Conservation (phyloP, 2,329 filamentous ascomycete species). For the Fusarium chaquense region DNA sequence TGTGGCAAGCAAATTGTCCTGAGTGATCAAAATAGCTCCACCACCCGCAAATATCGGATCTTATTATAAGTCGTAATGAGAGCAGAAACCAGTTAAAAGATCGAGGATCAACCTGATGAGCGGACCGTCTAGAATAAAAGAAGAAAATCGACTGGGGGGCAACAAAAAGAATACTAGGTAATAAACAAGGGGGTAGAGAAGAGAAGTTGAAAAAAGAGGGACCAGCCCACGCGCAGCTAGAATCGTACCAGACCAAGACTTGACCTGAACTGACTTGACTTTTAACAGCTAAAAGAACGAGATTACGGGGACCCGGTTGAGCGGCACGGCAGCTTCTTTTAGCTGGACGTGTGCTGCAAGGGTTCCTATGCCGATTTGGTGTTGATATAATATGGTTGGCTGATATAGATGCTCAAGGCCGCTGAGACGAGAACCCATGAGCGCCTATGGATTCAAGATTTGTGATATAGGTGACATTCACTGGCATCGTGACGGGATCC, state of each 20-base stretch:
- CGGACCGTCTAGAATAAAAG: conserved; percentile 33
- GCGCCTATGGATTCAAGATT: conserved; percentile 23
- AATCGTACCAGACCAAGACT: conserved; percentile 47
- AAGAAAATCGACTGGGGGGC: conserved; percentile 10
- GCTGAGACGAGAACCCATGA: conserved; percentile 10
- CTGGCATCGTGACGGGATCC: conserved; percentile 34
- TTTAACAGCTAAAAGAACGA: conserved; percentile 31
- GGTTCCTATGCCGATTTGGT: conserved; percentile 5
- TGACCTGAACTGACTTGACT: conserved; percentile 32
- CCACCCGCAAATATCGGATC: conserved; percentile 15
- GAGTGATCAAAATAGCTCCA: conserved; percentile 15
- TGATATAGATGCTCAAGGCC: background rate
- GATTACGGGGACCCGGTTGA: conserved; percentile 32
- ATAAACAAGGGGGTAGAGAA: conserved; percentile 26
- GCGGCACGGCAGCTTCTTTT: conserved; percentile 27
- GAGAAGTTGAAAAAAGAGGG: conserved; percentile 32
- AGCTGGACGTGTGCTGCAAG: conserved; percentile 15
- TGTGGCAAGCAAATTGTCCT: conserved; percentile 3
- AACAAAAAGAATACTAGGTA: conserved; percentile 10
- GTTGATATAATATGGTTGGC: conserved; percentile 39
- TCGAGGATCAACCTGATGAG: conserved; percentile 32
- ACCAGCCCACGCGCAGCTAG: conserved; percentile 47
- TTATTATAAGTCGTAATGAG: conserved; percentile 26
- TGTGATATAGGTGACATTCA: conserved; percentile 30
- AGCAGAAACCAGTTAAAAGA: conserved; percentile 25